Conservation (phyloP, 2,329 filamentous ascomycete genomes). For the Sporothrix inflata region DNA sequence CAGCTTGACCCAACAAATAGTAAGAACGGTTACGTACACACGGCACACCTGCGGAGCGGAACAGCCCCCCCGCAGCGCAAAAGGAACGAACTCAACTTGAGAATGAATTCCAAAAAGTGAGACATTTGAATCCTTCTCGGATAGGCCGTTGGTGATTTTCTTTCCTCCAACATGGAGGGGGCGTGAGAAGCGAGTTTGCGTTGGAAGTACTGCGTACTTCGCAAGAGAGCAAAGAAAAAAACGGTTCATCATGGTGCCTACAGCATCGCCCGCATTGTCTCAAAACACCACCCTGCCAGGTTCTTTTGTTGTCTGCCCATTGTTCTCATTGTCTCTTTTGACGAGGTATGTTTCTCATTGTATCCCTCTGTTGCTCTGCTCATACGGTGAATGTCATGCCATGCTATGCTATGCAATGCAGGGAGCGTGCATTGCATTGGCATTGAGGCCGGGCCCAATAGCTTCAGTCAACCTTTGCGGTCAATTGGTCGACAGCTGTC, state of each 20-base stretch:
- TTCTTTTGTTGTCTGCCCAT: not conserved
- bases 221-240: not conserved
- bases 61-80: not conserved
- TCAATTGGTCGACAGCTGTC: slow-evolving; percentile 15
- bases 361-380: no score
- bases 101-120: no score
- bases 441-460: not conserved
- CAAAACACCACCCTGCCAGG: not conserved
- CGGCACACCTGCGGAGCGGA: not conserved
- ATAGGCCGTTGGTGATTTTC: not conserved
- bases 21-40: not conserved
- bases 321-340: not conserved
- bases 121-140: not conserved
- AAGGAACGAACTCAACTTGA: not conserved
- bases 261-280: not conserved
- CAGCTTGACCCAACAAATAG: not conserved
- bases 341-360: not conserved
- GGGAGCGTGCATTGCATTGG: slow-evolving; percentile 16
- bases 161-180: not conserved
- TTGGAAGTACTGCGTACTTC: not conserved
- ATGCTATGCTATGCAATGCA: slow-evolving; percentile 7
- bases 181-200: not conserved
- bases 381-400: not conserved
- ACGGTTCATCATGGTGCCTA: not conserved
- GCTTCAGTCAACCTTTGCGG: slow-evolving; percentile 3